Evolutionary conservation across 202 grass and related monocot genomes (phyloP), one percentile per base, ranked within the genome.

Genomic region (Panicum hallii): DNA sequence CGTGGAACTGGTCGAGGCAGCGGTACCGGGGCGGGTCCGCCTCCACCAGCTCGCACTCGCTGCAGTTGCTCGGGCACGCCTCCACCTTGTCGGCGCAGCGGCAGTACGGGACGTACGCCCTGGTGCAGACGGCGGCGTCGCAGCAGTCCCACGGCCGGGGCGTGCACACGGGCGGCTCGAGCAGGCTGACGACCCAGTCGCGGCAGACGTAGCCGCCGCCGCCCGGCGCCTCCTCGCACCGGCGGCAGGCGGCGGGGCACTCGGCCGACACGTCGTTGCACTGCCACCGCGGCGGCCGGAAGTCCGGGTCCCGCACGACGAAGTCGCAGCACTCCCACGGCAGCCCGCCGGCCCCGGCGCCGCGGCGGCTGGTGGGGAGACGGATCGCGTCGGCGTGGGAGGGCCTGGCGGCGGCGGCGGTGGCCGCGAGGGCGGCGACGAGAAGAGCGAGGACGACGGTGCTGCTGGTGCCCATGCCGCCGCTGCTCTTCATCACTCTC

Each of bases 71-170:
- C 11, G 67, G n/a, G 67, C 67, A 70, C 67, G 67, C 14, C 67
- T 46, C 67, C 11, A 47, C 43, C 67, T 1, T 8, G 43, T 70
- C 67, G 43, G 0, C 11, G 67, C 67, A 70, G 2, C 2, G 2
- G 67, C 67, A 70, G 43, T 3, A 4, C 2, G 67, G 43, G 67
- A 47, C 28, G 43, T 70, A 47, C 11, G 0, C 1, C 67, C 67
- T 70, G 6, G 67, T 70, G 67, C 67, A 70, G 11, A 14, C 1
- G 67, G 67, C 67, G n/a, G 0, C 0, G 67, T 47, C 67, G 67
- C 67, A 70, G n/a, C 67, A 70, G n/a, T 47, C 67, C 67, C 67
- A 70, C n/a, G 67, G 67, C 67, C 67, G 3, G n/a, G 67, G 43
- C n/a, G 67, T 70, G 67, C 67, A 70, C 0, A 70, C 67, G n/a